Evolutionary conservation across 2,329 filamentous ascomycete species (phyloP).

Genomic region (Orbilia javanica): DNA sequence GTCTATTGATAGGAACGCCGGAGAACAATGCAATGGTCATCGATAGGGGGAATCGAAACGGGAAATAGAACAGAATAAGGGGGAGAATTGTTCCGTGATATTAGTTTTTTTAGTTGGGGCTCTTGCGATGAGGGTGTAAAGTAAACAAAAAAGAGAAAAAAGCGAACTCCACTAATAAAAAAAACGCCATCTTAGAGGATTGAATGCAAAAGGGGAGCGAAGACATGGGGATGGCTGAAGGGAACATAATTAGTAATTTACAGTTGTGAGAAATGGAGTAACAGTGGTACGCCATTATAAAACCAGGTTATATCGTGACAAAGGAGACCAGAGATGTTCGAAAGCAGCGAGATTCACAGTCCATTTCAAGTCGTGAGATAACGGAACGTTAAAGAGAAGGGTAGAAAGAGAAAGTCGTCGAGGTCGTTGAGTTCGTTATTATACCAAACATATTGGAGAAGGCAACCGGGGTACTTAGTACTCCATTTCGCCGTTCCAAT

Average conservation of each 20-base stretch:
- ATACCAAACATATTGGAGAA: constrained; percentile 5
- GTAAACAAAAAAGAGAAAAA: neutral
- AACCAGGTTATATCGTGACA: neutral
- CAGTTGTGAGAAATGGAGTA: neutral
- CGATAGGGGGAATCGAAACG: neutral
- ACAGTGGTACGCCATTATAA: neutral
- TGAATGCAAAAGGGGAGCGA: neutral
- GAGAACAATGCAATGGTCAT: constrained; percentile 3
- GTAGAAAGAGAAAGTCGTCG: neutral
- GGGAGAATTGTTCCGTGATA: neutral
- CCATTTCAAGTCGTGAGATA: constrained; percentile 3
- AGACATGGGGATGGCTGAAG: neutral
- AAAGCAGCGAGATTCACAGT: neutral
- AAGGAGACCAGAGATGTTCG: constrained; percentile 1
- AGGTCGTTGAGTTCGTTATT: constrained; percentile 18
- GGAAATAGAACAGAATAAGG: neutral
- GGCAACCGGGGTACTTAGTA: constrained; percentile 20
- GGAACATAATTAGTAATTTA: constrained; percentile 12
- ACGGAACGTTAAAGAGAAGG: neutral
- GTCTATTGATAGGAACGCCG: constrained; percentile 18
- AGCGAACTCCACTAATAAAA: constrained; percentile 6
- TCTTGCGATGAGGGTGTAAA: constrained; percentile 12
- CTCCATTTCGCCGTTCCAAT: constrained; percentile 58
- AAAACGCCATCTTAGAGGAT: constrained; percentile 16
- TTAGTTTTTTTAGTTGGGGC: constrained; percentile 11